Base-by-base conservation (phyloP, 2,329 filamentous ascomycete genomes). In the Capronia coronata region DNA sequence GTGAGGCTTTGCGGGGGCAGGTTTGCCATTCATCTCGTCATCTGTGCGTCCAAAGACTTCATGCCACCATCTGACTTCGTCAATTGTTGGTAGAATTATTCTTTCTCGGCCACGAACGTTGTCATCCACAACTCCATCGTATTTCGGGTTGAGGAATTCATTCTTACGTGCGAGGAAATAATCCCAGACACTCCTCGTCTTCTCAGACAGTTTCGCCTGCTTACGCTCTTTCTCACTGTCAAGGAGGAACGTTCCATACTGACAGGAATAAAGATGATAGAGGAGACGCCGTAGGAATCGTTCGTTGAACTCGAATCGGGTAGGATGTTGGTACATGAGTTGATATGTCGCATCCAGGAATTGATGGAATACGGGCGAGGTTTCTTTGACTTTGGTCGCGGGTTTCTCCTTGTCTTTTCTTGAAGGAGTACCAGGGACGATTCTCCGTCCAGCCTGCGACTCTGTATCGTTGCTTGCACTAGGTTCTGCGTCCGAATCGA, bases 301-400 rank as follows among this genome's bases (percentile, higher is more conserved):
- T 65, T 97, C 93, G 59, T 94, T 97, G 69, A 89, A 98, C 66
- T 98, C 91, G 64, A 98, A 98, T 0, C 90, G 84, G 5, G 81
- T 86, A 0, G 89, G 89, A 61, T 91, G 75, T 65, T 97, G 93
- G 53, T 86, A 77, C 19, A 94, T 71, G 22, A 98, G 75, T 66
- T 98, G 93, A 64, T 93, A 97, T 1, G 87, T 88, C 30, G 88
- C 89, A 63, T 97, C 93, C 8, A 98, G 78, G 68, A 97, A 98
- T 64, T 98, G 93, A 62, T 98, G 93, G 68, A 98, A 98, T 19
- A 98, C 87, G 0, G 93, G 93, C 52, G 89, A 94, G 27, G 94
- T 86, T 71, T 97, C 93, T 59, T 87, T 93, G n/a, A 83, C 82
- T 51, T 82, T 82, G 0, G 89, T 96, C 8, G 82, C 78, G 59